Evolutionary conservation across 306 rosid species (phyloP).

Genomic region (Cicer cuneatum): DNA sequence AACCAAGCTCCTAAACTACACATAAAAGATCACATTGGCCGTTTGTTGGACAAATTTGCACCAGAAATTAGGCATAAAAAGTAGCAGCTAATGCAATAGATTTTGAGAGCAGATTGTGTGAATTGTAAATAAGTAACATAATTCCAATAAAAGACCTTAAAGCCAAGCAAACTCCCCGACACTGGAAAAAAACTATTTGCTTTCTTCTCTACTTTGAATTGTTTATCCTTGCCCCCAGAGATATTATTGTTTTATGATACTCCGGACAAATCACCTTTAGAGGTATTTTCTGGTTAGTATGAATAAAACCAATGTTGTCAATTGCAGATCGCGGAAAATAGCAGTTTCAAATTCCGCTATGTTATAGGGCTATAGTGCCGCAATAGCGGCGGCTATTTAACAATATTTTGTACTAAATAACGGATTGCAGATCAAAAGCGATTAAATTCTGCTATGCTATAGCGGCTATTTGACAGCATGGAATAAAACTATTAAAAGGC

Average conservation of each 20-base stretch:
- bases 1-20: conserved; percentile 6
- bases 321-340: no score
- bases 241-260: background rate
- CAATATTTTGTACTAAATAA: no score
- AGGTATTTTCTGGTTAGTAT: conserved; percentile 25
- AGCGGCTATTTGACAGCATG: no score
- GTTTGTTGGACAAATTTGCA: conserved; percentile 13
- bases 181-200: conserved; percentile 33
- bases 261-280: conserved; percentile 8
- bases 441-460: no score
- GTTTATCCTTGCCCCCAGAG: conserved; percentile 17
- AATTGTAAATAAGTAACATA: conserved; percentile 31
- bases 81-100: background rate
- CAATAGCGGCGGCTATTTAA: no score
- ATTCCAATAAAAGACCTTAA: conserved; percentile 13
- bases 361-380: no score
- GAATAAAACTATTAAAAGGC: conserved; percentile 5
- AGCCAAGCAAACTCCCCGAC: conserved; percentile 6
- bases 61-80: conserved; percentile 1
- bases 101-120: background rate
- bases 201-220: conserved; percentile 25
- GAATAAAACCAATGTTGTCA: background rate
- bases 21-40: background rate
- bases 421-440: no score
- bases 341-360: no score